A percentile compares a stretch with the other conserved stretches of the same genome.
Evolutionary conservation across 2,329 filamentous ascomycete genomes (phyloP).

Genomic region (Davidsoniella australis): DNA sequence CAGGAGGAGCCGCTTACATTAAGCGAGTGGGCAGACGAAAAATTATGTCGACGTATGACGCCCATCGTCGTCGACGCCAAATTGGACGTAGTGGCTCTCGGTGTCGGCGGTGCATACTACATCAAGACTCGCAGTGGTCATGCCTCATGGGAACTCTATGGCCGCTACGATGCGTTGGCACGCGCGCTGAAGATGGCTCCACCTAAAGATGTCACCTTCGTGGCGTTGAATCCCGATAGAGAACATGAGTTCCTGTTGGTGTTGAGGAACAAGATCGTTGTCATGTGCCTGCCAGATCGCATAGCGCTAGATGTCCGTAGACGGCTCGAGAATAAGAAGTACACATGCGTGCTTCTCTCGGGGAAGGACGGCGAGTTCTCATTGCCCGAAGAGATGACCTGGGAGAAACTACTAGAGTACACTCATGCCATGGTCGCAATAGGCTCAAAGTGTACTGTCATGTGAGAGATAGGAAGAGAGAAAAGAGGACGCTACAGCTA

Average conservation of each 20-base stretch:
- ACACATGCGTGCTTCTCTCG: slow-evolving; percentile 6
- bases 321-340: slow-evolving; percentile 4
- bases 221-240: slow-evolving; percentile 10
- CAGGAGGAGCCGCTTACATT: slow-evolving; percentile 7
- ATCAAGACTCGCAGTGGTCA: slow-evolving; percentile 9
- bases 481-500: background rate
- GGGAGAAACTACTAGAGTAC: slow-evolving; percentile 10
- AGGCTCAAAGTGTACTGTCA: slow-evolving; percentile 9
- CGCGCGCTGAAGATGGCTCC: slow-evolving; percentile 6
- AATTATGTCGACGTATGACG: slow-evolving; percentile 6
- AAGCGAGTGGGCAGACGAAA: slow-evolving; percentile 6
- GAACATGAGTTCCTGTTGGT: slow-evolving; percentile 9
- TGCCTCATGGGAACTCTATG: slow-evolving; percentile 6
- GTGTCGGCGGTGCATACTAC: slow-evolving; percentile 6
- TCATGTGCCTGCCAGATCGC: slow-evolving; percentile 8
- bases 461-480: background rate
- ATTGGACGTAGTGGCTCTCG: slow-evolving; percentile 8
- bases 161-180: slow-evolving; percentile 8
- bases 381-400: slow-evolving; percentile 6
- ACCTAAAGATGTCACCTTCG: slow-evolving; percentile 8
- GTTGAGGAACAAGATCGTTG: slow-evolving; percentile 6
- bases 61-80: slow-evolving; percentile 6
- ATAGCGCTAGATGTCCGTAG: slow-evolving; percentile 7
- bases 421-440: slow-evolving; percentile 11
- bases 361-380: slow-evolving; percentile 9